These are phyloP conservation scores for Neurospora crassa DNA, from an alignment of 2,329 filamentous ascomycete genomes.

Conservation along the genomic window DNA sequence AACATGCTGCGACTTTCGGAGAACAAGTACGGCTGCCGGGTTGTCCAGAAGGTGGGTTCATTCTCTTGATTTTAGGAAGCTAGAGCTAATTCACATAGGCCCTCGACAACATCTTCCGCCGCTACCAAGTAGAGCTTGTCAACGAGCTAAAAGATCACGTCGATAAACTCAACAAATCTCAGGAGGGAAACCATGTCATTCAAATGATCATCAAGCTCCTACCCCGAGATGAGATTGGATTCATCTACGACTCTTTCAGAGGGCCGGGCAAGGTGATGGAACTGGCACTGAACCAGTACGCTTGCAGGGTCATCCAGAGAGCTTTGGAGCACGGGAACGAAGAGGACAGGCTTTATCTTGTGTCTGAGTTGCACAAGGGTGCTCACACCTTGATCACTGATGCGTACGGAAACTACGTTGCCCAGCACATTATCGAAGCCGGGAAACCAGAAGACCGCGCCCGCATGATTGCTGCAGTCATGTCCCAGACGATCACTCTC, in stretches of 20 bases:
- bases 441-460: conserved; percentile 64
- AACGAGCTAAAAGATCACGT: conserved; percentile 73
- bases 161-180: conserved; percentile 68
- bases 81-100: conserved; percentile 43
- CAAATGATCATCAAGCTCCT: conserved; percentile 85
- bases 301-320: conserved; percentile 86
- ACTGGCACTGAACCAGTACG: conserved; percentile 72
- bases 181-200: conserved; percentile 93
- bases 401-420: conserved; percentile 93
- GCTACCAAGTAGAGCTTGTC: conserved; percentile 78
- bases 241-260: conserved; percentile 73
- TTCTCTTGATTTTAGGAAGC: neutral
- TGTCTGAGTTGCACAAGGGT: conserved; percentile 68
- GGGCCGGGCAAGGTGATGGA: conserved; percentile 53
- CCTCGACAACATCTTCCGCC: conserved; percentile 80
- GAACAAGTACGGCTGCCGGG: conserved; percentile 89
- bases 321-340: conserved; percentile 77
- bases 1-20: conserved; percentile 70
- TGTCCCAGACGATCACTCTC: conserved; percentile 58
- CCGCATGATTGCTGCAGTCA: conserved; percentile 65
- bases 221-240: conserved; percentile 68
- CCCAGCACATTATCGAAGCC: conserved; percentile 79
- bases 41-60: conserved; percentile 74
- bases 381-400: conserved; percentile 68
- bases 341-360: conserved; percentile 59